A percentile compares a stretch with the other conserved stretches of the same genome.
phyloP scores from a whole-genome alignment of 768 basidiomycete genomes.

The Mycena galericulata region DNA sequence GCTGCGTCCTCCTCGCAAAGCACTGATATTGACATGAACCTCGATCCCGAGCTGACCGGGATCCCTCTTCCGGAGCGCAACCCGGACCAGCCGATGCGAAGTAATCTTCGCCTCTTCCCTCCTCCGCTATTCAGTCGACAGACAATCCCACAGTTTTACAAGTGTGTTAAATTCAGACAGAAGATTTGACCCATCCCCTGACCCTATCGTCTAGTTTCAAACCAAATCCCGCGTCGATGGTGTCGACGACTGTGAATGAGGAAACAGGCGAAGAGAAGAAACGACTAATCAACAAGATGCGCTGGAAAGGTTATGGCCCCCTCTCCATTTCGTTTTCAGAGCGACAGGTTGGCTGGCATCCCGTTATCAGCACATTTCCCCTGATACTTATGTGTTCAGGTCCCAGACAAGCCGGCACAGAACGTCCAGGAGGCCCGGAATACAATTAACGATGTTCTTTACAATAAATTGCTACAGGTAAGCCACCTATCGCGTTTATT shows the following conservation, averaged over 20 bases:
- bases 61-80: constrained; percentile 32
- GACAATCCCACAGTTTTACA: constrained; percentile 82
- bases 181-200: neutral
- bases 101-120: constrained; percentile 83
- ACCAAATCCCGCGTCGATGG: constrained; percentile 79
- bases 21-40: constrained; percentile 51
- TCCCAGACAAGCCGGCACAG: constrained; percentile 74
- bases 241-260: constrained; percentile 74
- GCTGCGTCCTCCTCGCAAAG: constrained; percentile 36
- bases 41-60: constrained; percentile 62
- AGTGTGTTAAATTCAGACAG: constrained; percentile 55
- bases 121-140: constrained; percentile 92
- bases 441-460: constrained; percentile 65
- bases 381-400: constrained; percentile 47
- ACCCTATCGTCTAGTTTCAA: constrained; percentile 70
- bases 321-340: constrained; percentile 78
- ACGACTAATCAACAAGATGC: constrained; percentile 84
- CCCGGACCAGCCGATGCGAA: constrained; percentile 47
- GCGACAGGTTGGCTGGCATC: constrained; percentile 53
- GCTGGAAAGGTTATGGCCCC: constrained; percentile 89
- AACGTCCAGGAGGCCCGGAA: constrained; percentile 70
- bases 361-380: neutral
- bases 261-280: constrained; percentile 86
- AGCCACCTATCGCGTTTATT: constrained; percentile 6
- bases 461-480: constrained; percentile 69